Base-by-base conservation (phyloP, 352 stramenopile genomes). In the Pythium coloratum region DNA sequence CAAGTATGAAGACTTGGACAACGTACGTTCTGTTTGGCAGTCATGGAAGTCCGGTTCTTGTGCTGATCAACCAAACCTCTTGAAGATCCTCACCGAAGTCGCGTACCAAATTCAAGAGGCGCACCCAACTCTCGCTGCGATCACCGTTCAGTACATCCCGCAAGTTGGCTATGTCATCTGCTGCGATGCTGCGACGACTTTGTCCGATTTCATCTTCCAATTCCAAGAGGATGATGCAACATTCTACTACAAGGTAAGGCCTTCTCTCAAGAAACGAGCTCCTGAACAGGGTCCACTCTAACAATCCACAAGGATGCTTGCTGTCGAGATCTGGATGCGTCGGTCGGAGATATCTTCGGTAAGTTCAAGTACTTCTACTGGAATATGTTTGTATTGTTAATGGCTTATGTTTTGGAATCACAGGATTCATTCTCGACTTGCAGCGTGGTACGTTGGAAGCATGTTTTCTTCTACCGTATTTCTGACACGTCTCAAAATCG, bases 131-230 rank as follows among this genome's bases (percentile, higher is more conserved):
- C 66, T 95, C 36, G 85, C 81, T 3, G 86, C 82, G 4, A 92
- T 95, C 40, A 92, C 84, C 14, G 81, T 94, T 32, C 82, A 95
- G 64, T 96, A 94, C 59, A 93, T 95, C 50, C 87, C 88, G 62
- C 88, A 93, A 82, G 81, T 95, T 36, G 88, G 88, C 12, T 96
- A 94, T 70, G 86, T 94, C 14, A 86, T 96, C 33, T 91, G 81
- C 58, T 94, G 84, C 51, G 81, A 92, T 62, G 80, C 82, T 6
- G 73, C 78, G 10, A 92, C 81, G 28, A 79, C 76, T 42, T 61
- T 94, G 14, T 75, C 84, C 20, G 83, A 89, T 49, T 96, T 96
- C 40, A 75, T 91, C 13, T 96, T 94, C 60, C 88, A 96, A 70
- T 96, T 94, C 62, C 86, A 94, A 82, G 86, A 94, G 79, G 86